Conservation (phyloP, 805 yeast genomes). For the Pichia gijzeniarum region DNA sequence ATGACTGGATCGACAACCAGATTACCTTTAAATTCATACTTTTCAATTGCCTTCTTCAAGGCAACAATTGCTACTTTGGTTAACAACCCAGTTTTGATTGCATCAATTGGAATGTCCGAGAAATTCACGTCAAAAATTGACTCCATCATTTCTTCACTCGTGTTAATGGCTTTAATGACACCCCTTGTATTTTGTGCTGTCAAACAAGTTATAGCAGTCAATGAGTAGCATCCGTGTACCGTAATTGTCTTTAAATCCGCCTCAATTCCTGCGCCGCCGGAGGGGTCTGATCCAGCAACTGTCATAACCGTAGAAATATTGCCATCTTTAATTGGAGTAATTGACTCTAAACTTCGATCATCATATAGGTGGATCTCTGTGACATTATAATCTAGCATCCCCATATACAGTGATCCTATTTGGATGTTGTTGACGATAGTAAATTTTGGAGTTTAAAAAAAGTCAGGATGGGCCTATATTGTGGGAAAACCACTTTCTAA, state of each 20-base stretch:
- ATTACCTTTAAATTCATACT: slow-evolving; percentile 21
- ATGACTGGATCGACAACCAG: slow-evolving; percentile 75
- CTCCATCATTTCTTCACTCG: not conserved
- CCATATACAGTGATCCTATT: not conserved
- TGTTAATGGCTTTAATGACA: slow-evolving; percentile 4
- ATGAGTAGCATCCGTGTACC: slow-evolving; percentile 72
- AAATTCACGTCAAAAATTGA: slow-evolving; percentile 10
- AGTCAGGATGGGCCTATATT: too few relatives aligned
- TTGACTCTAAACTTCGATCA: not conserved
- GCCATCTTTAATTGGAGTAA: not conserved
- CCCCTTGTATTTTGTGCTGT: slow-evolving; percentile 72
- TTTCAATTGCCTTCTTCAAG: slow-evolving; percentile 27
- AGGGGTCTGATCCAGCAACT: slow-evolving; percentile 74
- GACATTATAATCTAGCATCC: not conserved
- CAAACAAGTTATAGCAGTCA: slow-evolving; percentile 71
- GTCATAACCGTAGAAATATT: slow-evolving; percentile 37
- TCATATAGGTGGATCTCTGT: not conserved
- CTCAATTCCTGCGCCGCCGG: slow-evolving; percentile 93
- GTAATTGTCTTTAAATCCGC: slow-evolving; percentile 82
- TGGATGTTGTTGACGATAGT: too few relatives aligned
- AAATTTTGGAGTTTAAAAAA: too few relatives aligned
- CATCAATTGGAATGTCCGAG: slow-evolving; percentile 43
- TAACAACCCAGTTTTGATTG: slow-evolving; percentile 76
- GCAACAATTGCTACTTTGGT: slow-evolving; percentile 44
- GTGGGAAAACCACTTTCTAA: too few relatives aligned